Evolutionary conservation across 495 filamentous ascomycete species (phyloP), one percentile per base, ranked within the genome.

Genomic region (Hypoxylon cercidicola): DNA sequence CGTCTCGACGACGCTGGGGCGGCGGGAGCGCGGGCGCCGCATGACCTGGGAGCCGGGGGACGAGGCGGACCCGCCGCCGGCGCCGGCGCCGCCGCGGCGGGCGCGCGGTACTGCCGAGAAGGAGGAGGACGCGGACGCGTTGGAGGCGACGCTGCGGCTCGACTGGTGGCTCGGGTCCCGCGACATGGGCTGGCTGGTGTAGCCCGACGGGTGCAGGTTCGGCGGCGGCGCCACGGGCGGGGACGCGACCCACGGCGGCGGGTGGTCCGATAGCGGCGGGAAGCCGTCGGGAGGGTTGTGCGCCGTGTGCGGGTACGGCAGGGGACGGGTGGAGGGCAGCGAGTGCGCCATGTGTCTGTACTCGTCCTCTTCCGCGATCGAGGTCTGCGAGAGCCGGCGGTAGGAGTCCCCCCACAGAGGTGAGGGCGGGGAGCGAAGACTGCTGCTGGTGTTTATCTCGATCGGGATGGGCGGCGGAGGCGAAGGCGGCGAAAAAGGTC

Each of bases 121-220:
- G 25, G 25, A 28, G 3, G 48, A 66, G n/a, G n/a, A n/a, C n/a
- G n/a, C n/a, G n/a, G n/a, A n/a, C n/a, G 48, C 52, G 20, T 34
- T 64, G 9, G 69, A 71, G 45, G 48, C 62, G 20, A 59, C 40
- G 57, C 71, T 74, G 19, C 46, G 58, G 41, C 60, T 66, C 1
- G 79, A 81, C 16, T 77, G 76, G 55, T 79, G 74, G 45, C 72
- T 75, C 1, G 71, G 60, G 55, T 82, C 59, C 28, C 82, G 79
- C 0, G 83, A 82, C 81, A 87, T 85, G 3, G 85, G 84, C 57
- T 87, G 84, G n/a, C 82, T 84, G 28, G 74, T 75, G 63, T 87
- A 86, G 15, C 83, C 84, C 13, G 76, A 62, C 0, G 74, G 72
- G 1, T 66, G 65, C 53, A 72, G 48, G 35, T 70, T 61, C 7